Conservation (phyloP, 73 alveolate species). For the Halteria grandinella region DNA sequence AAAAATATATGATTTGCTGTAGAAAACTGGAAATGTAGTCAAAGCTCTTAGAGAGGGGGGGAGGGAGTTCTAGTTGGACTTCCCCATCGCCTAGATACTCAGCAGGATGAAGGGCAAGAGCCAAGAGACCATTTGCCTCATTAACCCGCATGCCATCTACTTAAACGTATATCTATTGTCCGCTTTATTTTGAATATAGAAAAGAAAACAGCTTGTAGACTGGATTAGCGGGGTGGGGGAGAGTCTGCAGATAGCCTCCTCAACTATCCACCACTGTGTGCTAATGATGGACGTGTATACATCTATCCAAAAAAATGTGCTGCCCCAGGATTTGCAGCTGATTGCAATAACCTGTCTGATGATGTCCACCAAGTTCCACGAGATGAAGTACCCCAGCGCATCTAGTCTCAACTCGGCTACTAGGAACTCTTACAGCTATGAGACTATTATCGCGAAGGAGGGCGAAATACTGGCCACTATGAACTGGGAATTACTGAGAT, state of each 20-base stretch:
- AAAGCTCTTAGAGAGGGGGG: slow-evolving; percentile 13
- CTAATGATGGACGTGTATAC: slow-evolving; percentile 18
- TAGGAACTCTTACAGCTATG: neutral
- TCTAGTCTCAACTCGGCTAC: slow-evolving; percentile 19
- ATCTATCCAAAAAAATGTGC: neutral
- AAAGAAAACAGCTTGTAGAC: slow-evolving; percentile 15
- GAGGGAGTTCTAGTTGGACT: slow-evolving; percentile 7
- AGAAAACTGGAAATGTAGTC: neutral
- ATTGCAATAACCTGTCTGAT: slow-evolving; percentile 19
- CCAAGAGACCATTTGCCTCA: neutral
- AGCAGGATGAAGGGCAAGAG: neutral
- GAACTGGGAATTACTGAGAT: slow-evolving; percentile 1
- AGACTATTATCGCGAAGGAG: slow-evolving; percentile 2
- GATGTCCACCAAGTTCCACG: slow-evolving; percentile 27
- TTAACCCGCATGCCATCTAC: slow-evolving; percentile 1
- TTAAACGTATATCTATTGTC: neutral
- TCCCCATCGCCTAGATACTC: neutral
- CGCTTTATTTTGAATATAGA: slow-evolving; percentile 1
- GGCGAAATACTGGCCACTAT: neutral
- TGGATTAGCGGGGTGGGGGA: slow-evolving; percentile 49
- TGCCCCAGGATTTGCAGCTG: neutral
- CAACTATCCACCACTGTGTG: slow-evolving; percentile 32
- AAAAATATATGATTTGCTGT: too few species aligned
- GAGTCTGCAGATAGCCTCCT: slow-evolving; percentile 11
- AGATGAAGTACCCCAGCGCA: slow-evolving; percentile 38